Evolutionary conservation across 148 eudicot genomes (phyloP).

Genomic region (Rhododendron simsii): DNA sequence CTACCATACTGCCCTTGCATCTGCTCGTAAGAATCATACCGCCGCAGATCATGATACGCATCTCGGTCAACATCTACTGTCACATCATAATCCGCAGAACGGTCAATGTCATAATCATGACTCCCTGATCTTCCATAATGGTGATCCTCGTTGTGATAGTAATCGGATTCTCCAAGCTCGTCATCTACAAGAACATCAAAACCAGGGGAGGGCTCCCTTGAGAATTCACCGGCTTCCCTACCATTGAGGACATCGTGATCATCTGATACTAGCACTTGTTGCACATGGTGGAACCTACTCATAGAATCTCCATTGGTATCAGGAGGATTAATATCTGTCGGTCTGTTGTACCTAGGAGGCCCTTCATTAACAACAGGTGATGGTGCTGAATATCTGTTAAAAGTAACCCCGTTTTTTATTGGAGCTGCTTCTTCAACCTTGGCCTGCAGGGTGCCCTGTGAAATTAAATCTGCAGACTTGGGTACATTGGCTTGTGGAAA

Average conservation of each 20-base stretch:
- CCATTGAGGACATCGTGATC: slow-evolving; percentile 37
- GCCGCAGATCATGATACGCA: slow-evolving; percentile 40
- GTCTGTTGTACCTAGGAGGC: slow-evolving; percentile 30
- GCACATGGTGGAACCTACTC: slow-evolving; percentile 32
- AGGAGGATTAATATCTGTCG: slow-evolving; percentile 21
- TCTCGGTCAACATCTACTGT: slow-evolving; percentile 44
- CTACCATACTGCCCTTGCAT: slow-evolving; percentile 43
- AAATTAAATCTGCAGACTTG: slow-evolving; percentile 28
- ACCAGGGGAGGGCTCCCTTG: slow-evolving; percentile 93
- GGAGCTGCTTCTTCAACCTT: slow-evolving; percentile 26
- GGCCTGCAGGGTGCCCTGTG: slow-evolving; percentile 25
- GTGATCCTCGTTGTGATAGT: slow-evolving; percentile 64
- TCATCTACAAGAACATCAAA: slow-evolving; percentile 97
- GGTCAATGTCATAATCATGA: slow-evolving; percentile 54
- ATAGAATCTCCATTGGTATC: slow-evolving; percentile 35
- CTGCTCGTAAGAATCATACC: slow-evolving; percentile 47
- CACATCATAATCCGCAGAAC: slow-evolving; percentile 36
- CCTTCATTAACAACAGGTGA: slow-evolving; percentile 28
- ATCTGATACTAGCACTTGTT: slow-evolving; percentile 37
- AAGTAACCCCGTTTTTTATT: slow-evolving; percentile 22
- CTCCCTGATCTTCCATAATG: slow-evolving; percentile 41
- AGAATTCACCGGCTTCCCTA: slow-evolving; percentile 63
- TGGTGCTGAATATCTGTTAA: slow-evolving; percentile 22
- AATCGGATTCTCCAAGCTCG: slow-evolving; percentile 56
- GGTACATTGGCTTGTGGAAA: slow-evolving; percentile 23